phyloP scores from a whole-genome alignment of 495 filamentous ascomycete species.

The Viridothelium virens region DNA sequence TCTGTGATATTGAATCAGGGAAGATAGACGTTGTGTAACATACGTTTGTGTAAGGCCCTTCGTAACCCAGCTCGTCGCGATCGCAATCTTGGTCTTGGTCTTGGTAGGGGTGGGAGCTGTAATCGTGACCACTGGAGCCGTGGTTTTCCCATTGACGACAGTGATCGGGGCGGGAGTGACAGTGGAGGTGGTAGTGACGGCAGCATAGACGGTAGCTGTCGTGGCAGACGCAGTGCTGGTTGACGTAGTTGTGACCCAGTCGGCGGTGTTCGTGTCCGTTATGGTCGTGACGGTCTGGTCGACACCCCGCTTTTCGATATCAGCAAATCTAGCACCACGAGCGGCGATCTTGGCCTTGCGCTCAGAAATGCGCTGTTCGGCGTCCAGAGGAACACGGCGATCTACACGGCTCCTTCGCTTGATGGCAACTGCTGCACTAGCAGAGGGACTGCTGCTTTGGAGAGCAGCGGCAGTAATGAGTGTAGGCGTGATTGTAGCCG shows the following conservation, averaged over 20 bases:
- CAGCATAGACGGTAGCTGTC: conserved; percentile 24
- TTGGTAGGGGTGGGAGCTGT: conserved; percentile 28
- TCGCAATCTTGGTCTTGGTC: conserved; percentile 20
- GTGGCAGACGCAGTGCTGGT: conserved; percentile 26
- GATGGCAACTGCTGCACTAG: not conserved
- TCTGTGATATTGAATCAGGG: not conserved
- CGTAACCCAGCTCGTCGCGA: conserved; percentile 22
- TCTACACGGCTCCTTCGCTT: conserved; percentile 9
- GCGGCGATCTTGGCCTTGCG: conserved; percentile 17
- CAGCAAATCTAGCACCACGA: conserved; percentile 15
- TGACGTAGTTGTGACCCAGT: conserved; percentile 16
- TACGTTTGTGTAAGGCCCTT: conserved; percentile 21
- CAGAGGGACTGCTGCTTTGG: not conserved
- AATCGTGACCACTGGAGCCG: conserved; percentile 21
- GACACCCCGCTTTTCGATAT: conserved; percentile 27
- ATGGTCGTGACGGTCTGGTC: conserved; percentile 28
- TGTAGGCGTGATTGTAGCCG: conserved; percentile 23
- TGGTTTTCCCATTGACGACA: conserved; percentile 13
- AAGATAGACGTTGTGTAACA: conserved; percentile 5
- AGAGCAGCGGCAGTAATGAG: conserved; percentile 18
- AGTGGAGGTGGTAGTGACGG: conserved; percentile 9
- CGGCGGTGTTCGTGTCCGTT: conserved; percentile 18
- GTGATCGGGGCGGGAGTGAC: conserved; percentile 17
- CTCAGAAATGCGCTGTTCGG: conserved; percentile 18
- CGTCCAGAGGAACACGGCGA: conserved; percentile 3